Evolutionary conservation across 1,139 yeast species (phyloP).

Genomic region (Nakaseomyces delphensis): DNA sequence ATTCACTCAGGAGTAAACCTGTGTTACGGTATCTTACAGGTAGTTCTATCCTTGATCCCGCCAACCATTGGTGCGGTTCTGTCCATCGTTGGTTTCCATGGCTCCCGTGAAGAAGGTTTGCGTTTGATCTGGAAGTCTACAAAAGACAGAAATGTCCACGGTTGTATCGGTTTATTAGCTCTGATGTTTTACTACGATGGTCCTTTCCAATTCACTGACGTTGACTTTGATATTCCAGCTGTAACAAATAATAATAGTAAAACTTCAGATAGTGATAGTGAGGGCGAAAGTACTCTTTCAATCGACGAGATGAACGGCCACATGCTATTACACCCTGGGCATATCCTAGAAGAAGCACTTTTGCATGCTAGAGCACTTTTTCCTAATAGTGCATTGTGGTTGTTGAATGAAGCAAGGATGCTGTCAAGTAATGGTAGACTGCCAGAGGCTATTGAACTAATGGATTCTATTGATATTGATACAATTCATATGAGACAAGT

Average conservation of each 20-base stretch:
- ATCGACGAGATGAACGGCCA: slow-evolving; percentile 35
- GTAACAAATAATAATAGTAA: slow-evolving; percentile 1
- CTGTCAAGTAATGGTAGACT: slow-evolving; percentile 70
- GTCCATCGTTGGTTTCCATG: slow-evolving; percentile 84
- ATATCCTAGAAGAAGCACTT: slow-evolving; percentile 41
- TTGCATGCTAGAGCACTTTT: slow-evolving; percentile 61
- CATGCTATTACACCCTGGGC: slow-evolving; percentile 45
- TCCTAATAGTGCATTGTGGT: slow-evolving; percentile 88
- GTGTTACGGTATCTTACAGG: slow-evolving; percentile 86
- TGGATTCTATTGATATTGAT: slow-evolving; percentile 62
- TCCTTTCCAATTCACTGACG: slow-evolving; percentile 87
- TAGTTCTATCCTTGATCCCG: slow-evolving; percentile 82
- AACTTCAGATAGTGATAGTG: slow-evolving; percentile 4
- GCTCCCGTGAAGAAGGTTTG: slow-evolving; percentile 75
- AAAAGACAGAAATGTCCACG: slow-evolving; percentile 76
- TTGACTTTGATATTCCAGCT: slow-evolving; percentile 60
- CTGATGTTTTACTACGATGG: slow-evolving; percentile 87
- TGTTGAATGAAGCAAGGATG: slow-evolving; percentile 82
- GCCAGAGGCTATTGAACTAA: slow-evolving; percentile 54
- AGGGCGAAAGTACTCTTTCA: slow-evolving; percentile 11
- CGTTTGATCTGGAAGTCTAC: slow-evolving; percentile 79
- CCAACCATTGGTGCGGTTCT: slow-evolving; percentile 84
- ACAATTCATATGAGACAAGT: slow-evolving; percentile 81
- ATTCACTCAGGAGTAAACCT: slow-evolving; percentile 86
- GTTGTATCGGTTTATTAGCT: slow-evolving; percentile 78